Percentiles rank a stretch among this genome's conserved stretches.
phyloP scores from a whole-genome alignment of 129 eudicot genomes.

The Oenanthe sinensis region DNA sequence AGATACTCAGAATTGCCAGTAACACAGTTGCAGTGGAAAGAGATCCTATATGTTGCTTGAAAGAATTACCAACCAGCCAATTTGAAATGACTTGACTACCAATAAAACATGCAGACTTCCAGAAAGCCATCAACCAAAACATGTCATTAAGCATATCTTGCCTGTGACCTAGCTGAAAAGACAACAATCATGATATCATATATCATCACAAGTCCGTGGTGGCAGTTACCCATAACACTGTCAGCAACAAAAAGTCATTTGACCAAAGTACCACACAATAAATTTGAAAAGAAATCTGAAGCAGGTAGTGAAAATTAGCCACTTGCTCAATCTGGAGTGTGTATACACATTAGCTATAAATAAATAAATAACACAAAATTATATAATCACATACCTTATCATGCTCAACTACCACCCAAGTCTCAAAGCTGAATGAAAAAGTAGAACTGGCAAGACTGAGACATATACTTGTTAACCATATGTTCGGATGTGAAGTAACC shows the following conservation, averaged over 20 bases:
- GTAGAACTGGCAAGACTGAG: slow-evolving; percentile 62
- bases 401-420: slow-evolving; percentile 92
- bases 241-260: neutral
- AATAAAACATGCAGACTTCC: slow-evolving; percentile 64
- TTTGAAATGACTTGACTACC: slow-evolving; percentile 78
- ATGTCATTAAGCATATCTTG: slow-evolving; percentile 79
- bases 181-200: neutral
- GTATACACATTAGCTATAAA: neutral
- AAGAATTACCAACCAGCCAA: slow-evolving; percentile 40
- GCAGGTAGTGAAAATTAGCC: neutral
- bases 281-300: neutral
- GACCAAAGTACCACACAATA: neutral
- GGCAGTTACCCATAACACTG: neutral
- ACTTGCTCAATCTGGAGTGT: neutral
- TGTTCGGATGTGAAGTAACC: slow-evolving; percentile 41
- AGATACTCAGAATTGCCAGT: slow-evolving; percentile 42
- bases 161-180: slow-evolving; percentile 77
- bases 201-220: neutral
- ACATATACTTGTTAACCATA: slow-evolving; percentile 65
- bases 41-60: slow-evolving; percentile 34
- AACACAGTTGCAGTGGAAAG: slow-evolving; percentile 45
- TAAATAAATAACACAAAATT: neutral
- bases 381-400: slow-evolving; percentile 59
- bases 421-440: slow-evolving; percentile 72
- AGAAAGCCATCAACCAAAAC: slow-evolving; percentile 85